A percentile compares a stretch with the other conserved stretches of the same genome.
phyloP scores from a whole-genome alignment of 306 rosid genomes.

The Pyrus betulifolia region DNA sequence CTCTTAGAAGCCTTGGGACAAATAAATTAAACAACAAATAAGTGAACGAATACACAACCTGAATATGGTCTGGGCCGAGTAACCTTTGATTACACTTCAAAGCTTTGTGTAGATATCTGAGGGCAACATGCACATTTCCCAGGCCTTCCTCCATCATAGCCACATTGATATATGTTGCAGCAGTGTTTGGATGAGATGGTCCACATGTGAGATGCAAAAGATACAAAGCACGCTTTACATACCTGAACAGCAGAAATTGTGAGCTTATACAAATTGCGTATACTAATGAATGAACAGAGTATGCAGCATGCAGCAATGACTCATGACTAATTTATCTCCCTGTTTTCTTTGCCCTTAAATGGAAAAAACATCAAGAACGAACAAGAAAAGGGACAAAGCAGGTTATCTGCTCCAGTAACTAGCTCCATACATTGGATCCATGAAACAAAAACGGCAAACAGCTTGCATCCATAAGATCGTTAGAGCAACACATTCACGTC shows the following conservation, averaged over 20 bases:
- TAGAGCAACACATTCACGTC: background rate
- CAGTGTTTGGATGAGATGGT: slow-evolving; percentile 98
- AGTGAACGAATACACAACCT: slow-evolving; percentile 47
- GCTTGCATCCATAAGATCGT: background rate
- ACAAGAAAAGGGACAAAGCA: background rate
- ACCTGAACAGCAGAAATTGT: slow-evolving; percentile 45
- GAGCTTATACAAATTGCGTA: background rate
- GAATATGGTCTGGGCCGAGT: slow-evolving; percentile 96
- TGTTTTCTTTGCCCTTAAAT: background rate
- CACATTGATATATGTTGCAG: slow-evolving; percentile 96
- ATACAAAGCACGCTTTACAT: slow-evolving; percentile 94
- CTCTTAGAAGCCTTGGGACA: background rate
- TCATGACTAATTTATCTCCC: background rate
- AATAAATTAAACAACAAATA: slow-evolving; percentile 4
- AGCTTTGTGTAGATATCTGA: slow-evolving; percentile 97
- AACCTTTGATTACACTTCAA: slow-evolving; percentile 89
- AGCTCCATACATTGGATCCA: background rate
- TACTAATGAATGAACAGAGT: background rate
- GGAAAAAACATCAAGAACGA: background rate
- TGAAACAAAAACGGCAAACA: background rate
- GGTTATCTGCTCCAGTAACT: background rate
- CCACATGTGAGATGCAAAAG: slow-evolving; percentile 98
- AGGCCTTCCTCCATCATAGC: slow-evolving; percentile 99
- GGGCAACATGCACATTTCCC: slow-evolving; percentile 95
- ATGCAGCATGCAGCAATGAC: background rate